Conservation (phyloP, 306 rosid genomes). For the Quillaja saponaria region DNA sequence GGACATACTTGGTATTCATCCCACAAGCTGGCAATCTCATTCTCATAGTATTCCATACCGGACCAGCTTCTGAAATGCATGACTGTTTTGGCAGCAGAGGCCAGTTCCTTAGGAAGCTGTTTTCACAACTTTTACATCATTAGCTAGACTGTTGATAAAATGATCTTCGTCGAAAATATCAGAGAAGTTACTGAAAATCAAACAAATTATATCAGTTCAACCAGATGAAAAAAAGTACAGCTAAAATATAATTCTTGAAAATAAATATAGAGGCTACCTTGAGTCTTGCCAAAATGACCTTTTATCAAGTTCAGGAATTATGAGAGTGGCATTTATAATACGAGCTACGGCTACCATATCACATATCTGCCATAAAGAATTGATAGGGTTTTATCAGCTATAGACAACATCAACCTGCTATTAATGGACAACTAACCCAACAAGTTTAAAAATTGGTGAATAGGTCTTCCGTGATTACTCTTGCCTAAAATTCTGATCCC, state of each 20-base stretch:
- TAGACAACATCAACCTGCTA: background rate
- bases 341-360: constrained; percentile 98
- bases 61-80: constrained; percentile 94
- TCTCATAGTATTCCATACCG: constrained; percentile 72
- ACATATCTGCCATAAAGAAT: constrained; percentile 67
- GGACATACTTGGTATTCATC: constrained; percentile 54
- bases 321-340: constrained; percentile 88
- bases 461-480: no score
- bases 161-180: constrained; percentile 83
- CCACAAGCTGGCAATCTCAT: constrained; percentile 84
- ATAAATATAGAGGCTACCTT: constrained; percentile 51
- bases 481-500: no score
- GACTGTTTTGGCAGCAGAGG: constrained; percentile 47
- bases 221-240: constrained; percentile 15
- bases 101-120: constrained; percentile 65
- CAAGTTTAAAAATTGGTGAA: no score
- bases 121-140: constrained; percentile 71
- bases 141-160: constrained; percentile 71
- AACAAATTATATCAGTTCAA: constrained; percentile 27
- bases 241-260: background rate
- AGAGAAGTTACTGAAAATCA: constrained; percentile 70
- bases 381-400: background rate
- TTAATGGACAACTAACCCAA: no score
- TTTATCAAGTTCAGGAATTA: constrained; percentile 92
- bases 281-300: constrained; percentile 85